Conservation (phyloP, 2,329 filamentous ascomycete genomes). For the Exserohilum turcica region DNA sequence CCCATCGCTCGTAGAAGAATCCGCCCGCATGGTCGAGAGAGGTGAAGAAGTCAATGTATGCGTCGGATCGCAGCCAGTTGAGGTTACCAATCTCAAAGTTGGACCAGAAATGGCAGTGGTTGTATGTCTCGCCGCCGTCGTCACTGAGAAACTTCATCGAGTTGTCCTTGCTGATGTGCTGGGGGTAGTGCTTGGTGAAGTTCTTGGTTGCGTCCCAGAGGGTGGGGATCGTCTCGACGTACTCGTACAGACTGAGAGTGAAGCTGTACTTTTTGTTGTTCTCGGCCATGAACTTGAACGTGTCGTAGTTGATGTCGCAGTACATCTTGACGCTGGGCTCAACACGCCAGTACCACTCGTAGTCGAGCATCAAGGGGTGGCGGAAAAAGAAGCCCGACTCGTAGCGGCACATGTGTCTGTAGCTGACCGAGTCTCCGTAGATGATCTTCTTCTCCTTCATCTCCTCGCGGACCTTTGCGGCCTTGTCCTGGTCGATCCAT, state of each 20-base stretch:
- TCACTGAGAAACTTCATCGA: slow-evolving; percentile 90
- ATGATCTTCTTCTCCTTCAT: slow-evolving; percentile 96
- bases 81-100: slow-evolving; percentile 98
- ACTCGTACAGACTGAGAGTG: slow-evolving; percentile 93
- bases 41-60: slow-evolving; percentile 90
- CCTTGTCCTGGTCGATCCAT: slow-evolving; percentile 94
- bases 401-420: slow-evolving; percentile 99
- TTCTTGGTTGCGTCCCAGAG: slow-evolving; percentile 95
- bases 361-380: slow-evolving; percentile 89
- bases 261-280: slow-evolving; percentile 99
- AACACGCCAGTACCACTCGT: slow-evolving; percentile 99
- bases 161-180: slow-evolving; percentile 84
- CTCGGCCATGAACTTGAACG: slow-evolving; percentile 95
- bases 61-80: slow-evolving; percentile 86
- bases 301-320: slow-evolving; percentile 94
- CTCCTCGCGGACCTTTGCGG: slow-evolving; percentile 85
- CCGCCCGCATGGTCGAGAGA: slow-evolving; percentile 87
- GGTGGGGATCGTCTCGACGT: slow-evolving; percentile 92
- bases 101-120: slow-evolving; percentile 99
- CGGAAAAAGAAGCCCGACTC: slow-evolving; percentile 99
- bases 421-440: slow-evolving; percentile 95
- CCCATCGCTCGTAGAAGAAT: slow-evolving; percentile 99
- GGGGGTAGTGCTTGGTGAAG: slow-evolving; percentile 87
- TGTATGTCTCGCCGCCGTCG: slow-evolving; percentile 89
- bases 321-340: slow-evolving; percentile 96